phyloP scores from a whole-genome alignment of 805 yeast genomes.

The Cyberlindnera maritima region DNA sequence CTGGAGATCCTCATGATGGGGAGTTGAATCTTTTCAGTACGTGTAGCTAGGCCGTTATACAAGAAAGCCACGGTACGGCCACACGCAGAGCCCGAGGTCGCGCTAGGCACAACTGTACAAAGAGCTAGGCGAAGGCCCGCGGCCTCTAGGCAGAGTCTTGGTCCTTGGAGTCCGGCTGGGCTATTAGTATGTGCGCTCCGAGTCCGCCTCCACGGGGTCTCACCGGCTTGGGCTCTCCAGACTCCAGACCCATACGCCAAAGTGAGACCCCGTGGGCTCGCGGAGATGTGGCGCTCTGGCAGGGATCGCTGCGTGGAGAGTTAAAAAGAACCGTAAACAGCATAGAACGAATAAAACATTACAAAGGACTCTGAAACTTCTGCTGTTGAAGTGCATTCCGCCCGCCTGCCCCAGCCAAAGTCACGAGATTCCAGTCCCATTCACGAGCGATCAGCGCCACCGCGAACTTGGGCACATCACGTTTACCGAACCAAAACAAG shows the following conservation, averaged over 20 bases:
- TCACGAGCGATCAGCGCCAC: background rate
- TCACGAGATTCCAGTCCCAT: background rate
- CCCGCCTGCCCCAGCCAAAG: background rate
- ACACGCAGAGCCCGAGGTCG: background rate
- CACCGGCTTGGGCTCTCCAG: too few species aligned
- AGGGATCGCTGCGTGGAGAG: background rate
- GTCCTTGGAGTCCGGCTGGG: too few species aligned
- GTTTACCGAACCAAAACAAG: slow-evolving; percentile 3
- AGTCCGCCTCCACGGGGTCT: too few species aligned
- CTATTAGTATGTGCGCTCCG: too few species aligned
- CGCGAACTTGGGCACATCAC: slow-evolving; percentile 3
- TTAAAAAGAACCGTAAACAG: too few species aligned
- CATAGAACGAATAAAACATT: too few species aligned
- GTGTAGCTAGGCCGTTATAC: background rate
- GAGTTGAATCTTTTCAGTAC: background rate
- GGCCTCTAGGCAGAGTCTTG: too few species aligned
- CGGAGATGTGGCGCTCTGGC: background rate
- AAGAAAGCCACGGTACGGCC: background rate
- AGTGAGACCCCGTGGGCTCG: background rate
- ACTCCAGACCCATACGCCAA: background rate
- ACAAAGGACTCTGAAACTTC: too few species aligned
- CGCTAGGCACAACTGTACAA: too few species aligned
- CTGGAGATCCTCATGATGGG: background rate
- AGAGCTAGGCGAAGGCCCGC: too few species aligned
- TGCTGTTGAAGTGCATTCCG: too few species aligned